Evolutionary conservation across 129 eudicot species (phyloP), one percentile per base, ranked within the genome.

Genomic region (carrot (Daucus carota)): DNA sequence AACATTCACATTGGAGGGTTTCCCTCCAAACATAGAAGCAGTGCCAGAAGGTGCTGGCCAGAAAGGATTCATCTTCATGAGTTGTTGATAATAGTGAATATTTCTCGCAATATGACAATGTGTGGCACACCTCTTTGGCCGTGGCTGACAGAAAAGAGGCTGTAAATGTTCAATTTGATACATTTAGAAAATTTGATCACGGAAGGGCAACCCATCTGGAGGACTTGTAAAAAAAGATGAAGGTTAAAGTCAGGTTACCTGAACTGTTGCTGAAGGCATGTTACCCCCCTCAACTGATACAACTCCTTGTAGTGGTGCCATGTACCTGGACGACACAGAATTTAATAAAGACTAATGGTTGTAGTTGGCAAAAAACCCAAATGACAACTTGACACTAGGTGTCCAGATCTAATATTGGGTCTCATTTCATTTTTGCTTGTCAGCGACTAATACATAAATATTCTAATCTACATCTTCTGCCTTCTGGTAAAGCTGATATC

Each of bases 271-370:
- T 34, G 97, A 79, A 36, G 99, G 70, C 81, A 92, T 84, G 8
- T 87, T 16, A 80, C 62, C 85, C 16, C 95, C 96, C 50, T 95
- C 99, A 92, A 89, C 84, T 10, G 97, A 82, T 50, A 92, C 87
- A 69, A 95, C 91, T 74, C 99, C 99, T 81, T 88, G 99, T 77
- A 95, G 80, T 15, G 99, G 97, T 34, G 97, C 87, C 90, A 95
- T 87, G 75, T 89, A 94, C 80, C 97, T 91, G 93, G 62, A 26
- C 72, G 85, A 46, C 28, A 54, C 10, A 70, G 31, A 73, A 31
- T 45, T 75, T 81, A 22, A 34, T 8, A 22, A 12, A 17, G 13
- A 57, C 8, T 2, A 40, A 40, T 40, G 43, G 43, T 40, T 4
- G 8, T 40, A 40, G 43, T 6, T 40, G 43, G 8, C 0, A 40